Evolutionary conservation across 257 asterid genomes (phyloP).

Genomic region (Plantago elongata): DNA sequence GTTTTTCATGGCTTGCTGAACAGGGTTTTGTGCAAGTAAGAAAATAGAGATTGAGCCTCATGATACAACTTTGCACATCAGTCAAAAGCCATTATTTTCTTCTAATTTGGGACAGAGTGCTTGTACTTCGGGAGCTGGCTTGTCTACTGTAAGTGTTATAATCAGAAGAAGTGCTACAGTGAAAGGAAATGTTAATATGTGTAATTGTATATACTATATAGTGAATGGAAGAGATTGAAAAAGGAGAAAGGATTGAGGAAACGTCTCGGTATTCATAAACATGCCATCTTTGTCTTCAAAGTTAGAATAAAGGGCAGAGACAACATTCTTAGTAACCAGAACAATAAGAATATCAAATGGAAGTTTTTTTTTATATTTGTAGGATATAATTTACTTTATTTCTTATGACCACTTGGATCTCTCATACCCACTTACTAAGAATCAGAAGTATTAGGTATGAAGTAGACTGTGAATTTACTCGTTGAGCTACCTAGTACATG

Average conservation of each 20-base stretch:
- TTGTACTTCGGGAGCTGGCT: slow-evolving; percentile 46
- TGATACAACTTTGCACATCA: slow-evolving; percentile 25
- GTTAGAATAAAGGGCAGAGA: no score
- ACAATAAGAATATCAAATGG: no score
- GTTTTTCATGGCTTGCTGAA: slow-evolving; percentile 37
- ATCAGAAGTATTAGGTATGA: not conserved
- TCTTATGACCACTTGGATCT: not conserved
- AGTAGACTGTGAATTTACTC: not conserved
- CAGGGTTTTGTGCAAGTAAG: slow-evolving; percentile 28
- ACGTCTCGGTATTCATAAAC: no score
- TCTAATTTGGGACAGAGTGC: slow-evolving; percentile 34
- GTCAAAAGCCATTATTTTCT: slow-evolving; percentile 25
- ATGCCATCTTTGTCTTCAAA: no score
- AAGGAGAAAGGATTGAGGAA: not conserved
- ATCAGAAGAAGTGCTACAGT: no score
- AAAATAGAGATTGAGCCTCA: slow-evolving; percentile 32
- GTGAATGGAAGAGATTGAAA: no score
- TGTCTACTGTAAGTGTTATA: slow-evolving; percentile 52
- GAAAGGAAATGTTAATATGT: no score
- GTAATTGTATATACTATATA: no score
- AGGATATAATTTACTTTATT: not conserved
- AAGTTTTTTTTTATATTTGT: not conserved
- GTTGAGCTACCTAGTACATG: not conserved
- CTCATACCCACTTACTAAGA: not conserved
- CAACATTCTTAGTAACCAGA: no score